These are phyloP conservation scores for Schizonepeta tenuifolia DNA, from an alignment of 257 asterid species.

Conservation along the genomic window DNA sequence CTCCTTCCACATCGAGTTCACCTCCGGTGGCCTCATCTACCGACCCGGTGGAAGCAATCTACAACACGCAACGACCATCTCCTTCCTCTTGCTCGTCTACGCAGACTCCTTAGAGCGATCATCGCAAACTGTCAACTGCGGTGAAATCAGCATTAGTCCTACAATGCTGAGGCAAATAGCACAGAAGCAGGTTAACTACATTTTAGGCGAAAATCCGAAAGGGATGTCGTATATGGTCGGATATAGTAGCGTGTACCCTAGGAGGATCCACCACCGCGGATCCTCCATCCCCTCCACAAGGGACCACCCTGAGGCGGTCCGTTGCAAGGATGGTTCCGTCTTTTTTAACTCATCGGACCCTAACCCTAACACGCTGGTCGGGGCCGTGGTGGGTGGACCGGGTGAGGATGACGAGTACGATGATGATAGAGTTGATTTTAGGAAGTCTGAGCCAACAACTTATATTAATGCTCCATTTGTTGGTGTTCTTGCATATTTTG, in stretches of 20 bases:
- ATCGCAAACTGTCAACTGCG: slow-evolving; percentile 66
- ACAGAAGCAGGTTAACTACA: slow-evolving; percentile 78
- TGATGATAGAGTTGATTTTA: slow-evolving; percentile 65
- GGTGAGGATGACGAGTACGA: slow-evolving; percentile 77
- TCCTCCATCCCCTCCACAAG: slow-evolving; percentile 74
- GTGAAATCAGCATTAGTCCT: slow-evolving; percentile 56
- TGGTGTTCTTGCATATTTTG: slow-evolving; percentile 83
- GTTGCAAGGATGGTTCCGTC: slow-evolving; percentile 70
- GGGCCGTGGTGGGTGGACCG: slow-evolving; percentile 93
- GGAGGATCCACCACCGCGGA: slow-evolving; percentile 85
- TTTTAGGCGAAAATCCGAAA: slow-evolving; percentile 87
- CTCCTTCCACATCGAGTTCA: slow-evolving; percentile 71
- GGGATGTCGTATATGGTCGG: slow-evolving; percentile 99
- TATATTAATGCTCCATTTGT: slow-evolving; percentile 95
- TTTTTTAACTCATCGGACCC: slow-evolving; percentile 80
- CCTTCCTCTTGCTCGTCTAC: slow-evolving; percentile 78
- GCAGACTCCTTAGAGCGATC: slow-evolving; percentile 79
- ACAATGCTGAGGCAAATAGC: slow-evolving; percentile 61
- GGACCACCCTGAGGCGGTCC: slow-evolving; percentile 66
- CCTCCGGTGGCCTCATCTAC: slow-evolving; percentile 91
- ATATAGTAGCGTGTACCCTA: slow-evolving; percentile 71
- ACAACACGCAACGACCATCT: slow-evolving; percentile 82
- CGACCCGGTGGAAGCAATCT: slow-evolving; percentile 94
- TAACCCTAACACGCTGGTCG: slow-evolving; percentile 81
- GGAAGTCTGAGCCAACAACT: slow-evolving; percentile 88